phyloP scores from a whole-genome alignment of 2,329 filamentous ascomycete genomes.

The Colletotrichum sp. region DNA sequence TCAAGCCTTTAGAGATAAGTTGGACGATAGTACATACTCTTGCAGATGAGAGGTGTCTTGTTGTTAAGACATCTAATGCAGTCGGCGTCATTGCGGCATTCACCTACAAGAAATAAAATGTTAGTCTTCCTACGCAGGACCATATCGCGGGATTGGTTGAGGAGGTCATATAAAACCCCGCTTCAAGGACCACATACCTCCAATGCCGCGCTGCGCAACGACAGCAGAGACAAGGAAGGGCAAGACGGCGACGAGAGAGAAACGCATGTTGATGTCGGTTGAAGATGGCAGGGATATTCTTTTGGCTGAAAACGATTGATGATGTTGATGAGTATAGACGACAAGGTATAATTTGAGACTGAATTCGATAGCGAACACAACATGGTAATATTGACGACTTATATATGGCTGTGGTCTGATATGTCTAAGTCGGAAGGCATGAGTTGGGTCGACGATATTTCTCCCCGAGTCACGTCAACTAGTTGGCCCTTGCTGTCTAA shows the following conservation, averaged over 20 bases:
- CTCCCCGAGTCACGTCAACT: not conserved
- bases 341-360: not conserved
- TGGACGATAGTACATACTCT: not conserved
- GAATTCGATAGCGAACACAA: rapidly evolving
- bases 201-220: not conserved
- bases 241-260: not conserved
- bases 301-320: not conserved
- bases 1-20: not conserved
- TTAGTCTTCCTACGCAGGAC: not conserved
- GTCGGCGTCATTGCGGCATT: not conserved
- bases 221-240: not conserved
- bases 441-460: not conserved
- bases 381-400: not conserved
- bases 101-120: not conserved
- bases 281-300: not conserved
- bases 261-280: not conserved
- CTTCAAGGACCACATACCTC: not conserved
- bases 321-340: not conserved
- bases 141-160: rapidly evolving
- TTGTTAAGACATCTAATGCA: not conserved
- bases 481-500: not conserved
- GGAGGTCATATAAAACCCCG: not conserved
- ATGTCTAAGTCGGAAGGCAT: not conserved
- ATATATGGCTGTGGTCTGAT: not conserved
- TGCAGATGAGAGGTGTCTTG: not conserved